Evolutionary conservation across 1,139 yeast species (phyloP).

Genomic region (Saccharomyces hybrid): DNA sequence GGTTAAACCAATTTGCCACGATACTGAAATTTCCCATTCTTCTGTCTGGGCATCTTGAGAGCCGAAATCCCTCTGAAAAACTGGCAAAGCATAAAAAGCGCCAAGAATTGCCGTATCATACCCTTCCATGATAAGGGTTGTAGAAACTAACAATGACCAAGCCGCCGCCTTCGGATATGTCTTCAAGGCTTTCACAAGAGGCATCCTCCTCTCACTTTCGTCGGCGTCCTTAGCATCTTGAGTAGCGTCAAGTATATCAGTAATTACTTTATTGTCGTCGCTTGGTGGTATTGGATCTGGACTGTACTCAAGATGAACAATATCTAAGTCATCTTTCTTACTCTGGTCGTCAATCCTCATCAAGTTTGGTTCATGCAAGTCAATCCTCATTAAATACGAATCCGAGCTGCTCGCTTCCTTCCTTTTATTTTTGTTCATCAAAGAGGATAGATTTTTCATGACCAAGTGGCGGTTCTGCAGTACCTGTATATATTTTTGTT

Average conservation of each 20-base stretch:
- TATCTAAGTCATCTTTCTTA: background rate
- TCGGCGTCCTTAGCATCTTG: background rate
- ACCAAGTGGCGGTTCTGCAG: too few species aligned
- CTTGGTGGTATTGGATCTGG: background rate
- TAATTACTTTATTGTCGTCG: background rate
- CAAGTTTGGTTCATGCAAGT: background rate
- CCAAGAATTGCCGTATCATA: constrained; percentile 29
- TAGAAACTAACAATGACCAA: constrained; percentile 37
- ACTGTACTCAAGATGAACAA: background rate
- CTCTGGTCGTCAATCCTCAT: too few species aligned
- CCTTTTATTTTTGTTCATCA: background rate
- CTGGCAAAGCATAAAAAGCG: constrained; percentile 20
- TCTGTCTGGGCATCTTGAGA: background rate
- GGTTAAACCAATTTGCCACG: background rate
- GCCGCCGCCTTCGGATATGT: constrained; percentile 28
- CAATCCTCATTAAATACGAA: too few species aligned
- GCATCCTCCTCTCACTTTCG: background rate
- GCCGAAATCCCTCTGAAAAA: background rate
- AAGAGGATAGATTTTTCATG: background rate
- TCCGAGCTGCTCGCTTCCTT: too few species aligned
- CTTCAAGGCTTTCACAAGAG: background rate
- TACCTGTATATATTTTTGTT: too few species aligned
- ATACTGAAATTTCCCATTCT: background rate
- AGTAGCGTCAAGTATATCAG: background rate
- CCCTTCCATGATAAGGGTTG: constrained; percentile 31